Base-by-base conservation (phyloP, 257 asterid species). In the Striga asiatica region DNA sequence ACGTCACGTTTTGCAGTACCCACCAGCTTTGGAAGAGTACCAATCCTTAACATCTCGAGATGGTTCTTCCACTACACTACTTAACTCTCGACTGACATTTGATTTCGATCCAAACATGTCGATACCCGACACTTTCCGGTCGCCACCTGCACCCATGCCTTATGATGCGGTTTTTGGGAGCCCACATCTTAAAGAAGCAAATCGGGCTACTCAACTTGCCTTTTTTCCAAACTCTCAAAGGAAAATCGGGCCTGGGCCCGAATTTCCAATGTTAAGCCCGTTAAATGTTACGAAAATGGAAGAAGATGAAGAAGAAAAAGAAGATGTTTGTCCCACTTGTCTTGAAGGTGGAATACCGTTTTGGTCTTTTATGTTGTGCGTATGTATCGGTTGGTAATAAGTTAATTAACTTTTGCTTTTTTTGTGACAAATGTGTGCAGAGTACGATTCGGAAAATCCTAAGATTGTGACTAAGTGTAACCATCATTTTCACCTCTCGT, bases 401-500 rank as follows among this genome's bases (percentile, higher is more conserved):
- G 43, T 21, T 47, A 13, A 24, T 20, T 16, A 38, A 12, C 7
- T 56, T 17, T 45, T 28, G 48, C 16, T 28, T 23, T 31, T 35
- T 46, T 32, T 54, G 18, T 61, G 50, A 38, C 43, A 31, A n/a
- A 67, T 10, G 2, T 24, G 12, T 56, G 61, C 91, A 86, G 95
- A 78, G 41, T 86, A 86, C 66, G 81, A 73, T 60, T 69, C 47
- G 0, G 88, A 77, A 49, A 81, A 86, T 66, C 88, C 95, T 22
- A 81, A 75, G 56, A 86, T 83, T 24, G 53, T 58, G 58, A 61
- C 96, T 0, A 77, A 81, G 70, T 86, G 94, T 63, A 74, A 72
- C 52, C 96, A 86, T 71, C 85, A 81, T 70, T 86, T 86, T 71
- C 94, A 86, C 67, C 96, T 86, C 55, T 84, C 94, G 12, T 86